These are phyloP conservation scores for Fusarium albidum DNA, from an alignment of 2,329 filamentous ascomycete species.

Conservation along the genomic window DNA sequence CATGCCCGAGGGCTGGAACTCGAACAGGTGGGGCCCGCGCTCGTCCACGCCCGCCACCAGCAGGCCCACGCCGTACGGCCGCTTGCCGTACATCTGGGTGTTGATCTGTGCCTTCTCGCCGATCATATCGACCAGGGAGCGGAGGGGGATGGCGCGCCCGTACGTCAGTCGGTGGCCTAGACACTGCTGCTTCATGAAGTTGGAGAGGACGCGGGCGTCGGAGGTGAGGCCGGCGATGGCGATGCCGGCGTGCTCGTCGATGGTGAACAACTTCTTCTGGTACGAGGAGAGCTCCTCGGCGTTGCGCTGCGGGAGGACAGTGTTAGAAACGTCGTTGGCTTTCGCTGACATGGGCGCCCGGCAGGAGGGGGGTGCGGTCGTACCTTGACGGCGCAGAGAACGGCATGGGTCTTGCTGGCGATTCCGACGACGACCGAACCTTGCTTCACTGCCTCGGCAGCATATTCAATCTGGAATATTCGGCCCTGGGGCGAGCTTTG, in stretches of 20 bases:
- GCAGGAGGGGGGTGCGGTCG: constrained; percentile 29
- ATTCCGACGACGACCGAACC: constrained; percentile 97
- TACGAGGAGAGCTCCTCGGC: constrained; percentile 99
- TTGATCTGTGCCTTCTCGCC: constrained; percentile 97
- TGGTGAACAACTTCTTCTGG: constrained; percentile 98
- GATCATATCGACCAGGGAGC: constrained; percentile 89
- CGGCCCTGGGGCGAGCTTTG: constrained; percentile 94
- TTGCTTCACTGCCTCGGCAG: constrained; percentile 98
- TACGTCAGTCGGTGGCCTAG: constrained; percentile 95
- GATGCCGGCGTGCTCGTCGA: constrained; percentile 95
- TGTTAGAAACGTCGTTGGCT: constrained; percentile 14
- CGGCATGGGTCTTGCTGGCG: constrained; percentile 97
- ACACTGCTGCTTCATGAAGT: constrained; percentile 99
- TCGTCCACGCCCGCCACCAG: constrained; percentile 95
- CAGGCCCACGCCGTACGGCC: constrained; percentile 94
- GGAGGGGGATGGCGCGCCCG: constrained; percentile 89
- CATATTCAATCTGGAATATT: constrained; percentile 99
- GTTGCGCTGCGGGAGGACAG: constrained; percentile 73
- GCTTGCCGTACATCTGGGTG: constrained; percentile 96
- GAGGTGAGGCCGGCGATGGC: constrained; percentile 97
- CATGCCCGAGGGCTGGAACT: constrained; percentile 96
- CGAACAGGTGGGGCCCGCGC: constrained; percentile 92
- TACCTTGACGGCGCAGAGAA: constrained; percentile 96
- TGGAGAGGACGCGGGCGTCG: constrained; percentile 97
- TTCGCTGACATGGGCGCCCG: constrained; percentile 9